These are phyloP conservation scores for Posidonia oceanica DNA, from an alignment of 116 monocot genomes.

Conservation along the genomic window DNA sequence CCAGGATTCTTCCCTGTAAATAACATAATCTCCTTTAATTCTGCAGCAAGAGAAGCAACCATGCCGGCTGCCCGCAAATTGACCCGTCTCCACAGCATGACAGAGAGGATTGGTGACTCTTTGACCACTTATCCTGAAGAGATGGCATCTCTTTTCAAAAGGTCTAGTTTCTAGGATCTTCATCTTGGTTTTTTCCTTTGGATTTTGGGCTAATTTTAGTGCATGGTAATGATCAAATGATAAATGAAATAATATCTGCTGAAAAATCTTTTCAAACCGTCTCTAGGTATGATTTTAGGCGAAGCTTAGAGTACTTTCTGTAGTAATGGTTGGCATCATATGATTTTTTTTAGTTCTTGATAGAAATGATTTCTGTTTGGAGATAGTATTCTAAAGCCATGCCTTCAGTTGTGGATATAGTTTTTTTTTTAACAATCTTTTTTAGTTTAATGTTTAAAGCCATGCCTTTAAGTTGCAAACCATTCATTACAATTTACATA, in stretches of 20 bases:
- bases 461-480: not conserved
- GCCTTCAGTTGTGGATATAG: not conserved
- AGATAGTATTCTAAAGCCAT: not conserved
- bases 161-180: conserved; percentile 17
- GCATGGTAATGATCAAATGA: not conserved
- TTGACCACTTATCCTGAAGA: conserved; percentile 75
- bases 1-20: not conserved
- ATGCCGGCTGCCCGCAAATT: conserved; percentile 29
- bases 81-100: conserved; percentile 64
- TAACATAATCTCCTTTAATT: not conserved
- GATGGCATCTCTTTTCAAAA: conserved; percentile 62
- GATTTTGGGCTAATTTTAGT: not conserved
- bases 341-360: not conserved
- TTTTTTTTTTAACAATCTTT: too few species aligned
- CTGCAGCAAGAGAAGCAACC: not conserved
- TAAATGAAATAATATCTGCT: not conserved
- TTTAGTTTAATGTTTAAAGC: too few species aligned
- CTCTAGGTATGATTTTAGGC: not conserved
- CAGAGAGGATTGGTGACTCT: conserved; percentile 63
- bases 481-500: too few species aligned
- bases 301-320: not conserved
- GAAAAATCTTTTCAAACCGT: not conserved
- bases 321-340: not conserved
- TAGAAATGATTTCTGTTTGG: not conserved
- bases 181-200: not conserved